Percentiles rank a stretch among this genome's conserved stretches.
Conservation (phyloP, 495 filamentous ascomycete genomes). For the Podospora bellae-mahoneyi region DNA sequence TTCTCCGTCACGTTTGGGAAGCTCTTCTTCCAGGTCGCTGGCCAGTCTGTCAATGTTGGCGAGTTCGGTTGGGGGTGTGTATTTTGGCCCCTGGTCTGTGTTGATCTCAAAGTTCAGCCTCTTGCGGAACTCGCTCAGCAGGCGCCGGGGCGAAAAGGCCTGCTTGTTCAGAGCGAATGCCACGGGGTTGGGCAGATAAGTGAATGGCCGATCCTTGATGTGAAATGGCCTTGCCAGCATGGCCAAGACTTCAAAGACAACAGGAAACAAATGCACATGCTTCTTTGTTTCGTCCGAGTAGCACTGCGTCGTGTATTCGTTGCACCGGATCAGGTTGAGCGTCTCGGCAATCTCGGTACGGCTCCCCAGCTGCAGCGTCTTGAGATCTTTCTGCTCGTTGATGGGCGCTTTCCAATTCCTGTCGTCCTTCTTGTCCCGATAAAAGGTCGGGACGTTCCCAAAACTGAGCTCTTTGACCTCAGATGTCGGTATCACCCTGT, state of each 20-base stretch:
- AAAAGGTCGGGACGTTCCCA: slow-evolving; percentile 42
- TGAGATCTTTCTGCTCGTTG: slow-evolving; percentile 23
- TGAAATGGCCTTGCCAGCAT: slow-evolving; percentile 41
- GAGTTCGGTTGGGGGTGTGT: slow-evolving; percentile 6
- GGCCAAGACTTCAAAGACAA: slow-evolving; percentile 43
- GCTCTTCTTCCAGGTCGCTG: slow-evolving; percentile 10
- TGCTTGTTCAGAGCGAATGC: slow-evolving; percentile 35
- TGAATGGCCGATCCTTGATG: slow-evolving; percentile 34
- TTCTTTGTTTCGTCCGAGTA: slow-evolving; percentile 32
- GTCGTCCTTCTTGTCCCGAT: slow-evolving; percentile 28
- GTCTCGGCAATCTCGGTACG: slow-evolving; percentile 39
- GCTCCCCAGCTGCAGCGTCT: slow-evolving; percentile 33
- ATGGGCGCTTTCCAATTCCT: slow-evolving; percentile 21
- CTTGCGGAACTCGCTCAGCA: slow-evolving; percentile 26
- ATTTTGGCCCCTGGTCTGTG: background rate
- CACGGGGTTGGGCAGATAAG: slow-evolving; percentile 44
- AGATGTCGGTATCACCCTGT: slow-evolving; percentile 38
- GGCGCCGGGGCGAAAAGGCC: slow-evolving; percentile 27
- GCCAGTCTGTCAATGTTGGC: slow-evolving; percentile 5
- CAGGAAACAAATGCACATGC: slow-evolving; percentile 40
- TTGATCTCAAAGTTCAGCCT: slow-evolving; percentile 15
- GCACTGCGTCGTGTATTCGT: slow-evolving; percentile 30
- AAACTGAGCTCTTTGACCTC: slow-evolving; percentile 43
- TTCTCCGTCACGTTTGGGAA: slow-evolving; percentile 13
- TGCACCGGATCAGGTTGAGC: slow-evolving; percentile 39